Percentiles rank a stretch among this genome's conserved stretches.
These are phyloP conservation scores for Citeromyces nyonsensis DNA, from an alignment of 805 yeast genomes.

Conservation along the genomic window DNA sequence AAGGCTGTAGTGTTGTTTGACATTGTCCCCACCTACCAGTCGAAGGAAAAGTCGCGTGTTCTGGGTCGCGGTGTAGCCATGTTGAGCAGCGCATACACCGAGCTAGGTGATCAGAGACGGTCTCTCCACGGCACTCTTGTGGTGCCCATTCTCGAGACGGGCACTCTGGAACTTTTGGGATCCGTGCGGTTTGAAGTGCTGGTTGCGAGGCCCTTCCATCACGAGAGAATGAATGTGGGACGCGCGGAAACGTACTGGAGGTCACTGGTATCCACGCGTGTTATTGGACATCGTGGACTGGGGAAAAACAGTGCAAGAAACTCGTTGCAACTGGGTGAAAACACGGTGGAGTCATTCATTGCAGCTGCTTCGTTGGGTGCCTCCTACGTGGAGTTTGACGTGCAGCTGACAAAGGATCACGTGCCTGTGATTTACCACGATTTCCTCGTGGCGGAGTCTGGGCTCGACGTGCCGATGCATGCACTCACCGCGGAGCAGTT, in stretches of 20 bases:
- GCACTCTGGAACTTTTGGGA: conserved; percentile 64
- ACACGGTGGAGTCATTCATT: conserved; percentile 86
- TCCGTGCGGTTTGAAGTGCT: conserved; percentile 60
- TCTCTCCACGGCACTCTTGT: conserved; percentile 53
- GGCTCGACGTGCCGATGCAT: conserved; percentile 95
- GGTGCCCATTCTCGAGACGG: conserved; percentile 62
- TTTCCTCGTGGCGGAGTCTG: conserved; percentile 86
- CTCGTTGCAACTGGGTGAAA: conserved; percentile 87
- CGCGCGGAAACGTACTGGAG: conserved; percentile 83
- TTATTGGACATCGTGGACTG: conserved; percentile 90
- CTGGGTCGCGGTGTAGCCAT: conserved; percentile 80
- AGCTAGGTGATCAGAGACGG: conserved; percentile 52
- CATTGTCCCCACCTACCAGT: conserved; percentile 66
- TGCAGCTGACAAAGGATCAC: conserved; percentile 81
- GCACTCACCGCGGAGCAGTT: conserved; percentile 82
- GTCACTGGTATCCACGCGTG: conserved; percentile 73
- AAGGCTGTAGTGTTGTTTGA: conserved; percentile 62
- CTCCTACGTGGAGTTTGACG: conserved; percentile 92
- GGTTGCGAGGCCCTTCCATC: conserved; percentile 57
- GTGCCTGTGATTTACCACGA: conserved; percentile 94
- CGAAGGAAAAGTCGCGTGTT: conserved; percentile 15
- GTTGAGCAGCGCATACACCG: conserved; percentile 41
- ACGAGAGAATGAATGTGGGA: conserved; percentile 48
- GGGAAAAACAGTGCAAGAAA: conserved; percentile 73
- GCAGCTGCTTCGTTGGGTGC: conserved; percentile 96